These are phyloP conservation scores for Cinchona pubescens DNA, from an alignment of 257 asterid species.

Conservation along the genomic window DNA sequence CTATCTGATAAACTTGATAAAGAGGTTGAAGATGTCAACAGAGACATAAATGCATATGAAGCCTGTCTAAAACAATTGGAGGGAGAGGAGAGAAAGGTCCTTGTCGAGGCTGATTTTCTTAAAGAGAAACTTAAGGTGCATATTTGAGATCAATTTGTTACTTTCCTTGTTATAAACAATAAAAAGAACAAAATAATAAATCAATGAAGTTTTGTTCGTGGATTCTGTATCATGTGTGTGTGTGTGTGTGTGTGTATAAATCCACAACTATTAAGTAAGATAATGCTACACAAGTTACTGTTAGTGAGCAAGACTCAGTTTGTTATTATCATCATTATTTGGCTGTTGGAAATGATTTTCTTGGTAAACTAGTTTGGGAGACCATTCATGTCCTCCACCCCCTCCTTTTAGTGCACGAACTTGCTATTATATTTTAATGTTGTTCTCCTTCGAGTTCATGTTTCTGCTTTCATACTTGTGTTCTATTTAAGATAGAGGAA, in stretches of 20 bases:
- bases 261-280: background rate
- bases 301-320: too few relatives aligned
- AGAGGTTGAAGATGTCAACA: slow-evolving; percentile 90
- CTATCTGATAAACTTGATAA: slow-evolving; percentile 94
- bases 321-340: background rate
- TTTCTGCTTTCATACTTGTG: background rate
- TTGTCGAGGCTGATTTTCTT: slow-evolving; percentile 82
- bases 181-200: background rate
- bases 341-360: background rate
- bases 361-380: background rate
- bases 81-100: slow-evolving; percentile 81
- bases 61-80: slow-evolving; percentile 88
- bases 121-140: slow-evolving; percentile 88
- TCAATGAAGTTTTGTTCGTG: background rate
- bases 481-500: slow-evolving; percentile 73
- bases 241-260: too few relatives aligned
- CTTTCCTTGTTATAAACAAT: slow-evolving; percentile 1
- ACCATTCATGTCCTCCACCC: background rate
- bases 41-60: slow-evolving; percentile 82
- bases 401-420: too few relatives aligned
- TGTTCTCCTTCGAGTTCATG: background rate
- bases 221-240: too few relatives aligned
- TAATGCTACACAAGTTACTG: background rate
- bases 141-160: slow-evolving; percentile 15
- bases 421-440: background rate